A percentile compares a stretch with the other conserved stretches of the same genome.
Evolutionary conservation across 2,329 filamentous ascomycete species (phyloP).

Genomic region (Claviceps spartinae): DNA sequence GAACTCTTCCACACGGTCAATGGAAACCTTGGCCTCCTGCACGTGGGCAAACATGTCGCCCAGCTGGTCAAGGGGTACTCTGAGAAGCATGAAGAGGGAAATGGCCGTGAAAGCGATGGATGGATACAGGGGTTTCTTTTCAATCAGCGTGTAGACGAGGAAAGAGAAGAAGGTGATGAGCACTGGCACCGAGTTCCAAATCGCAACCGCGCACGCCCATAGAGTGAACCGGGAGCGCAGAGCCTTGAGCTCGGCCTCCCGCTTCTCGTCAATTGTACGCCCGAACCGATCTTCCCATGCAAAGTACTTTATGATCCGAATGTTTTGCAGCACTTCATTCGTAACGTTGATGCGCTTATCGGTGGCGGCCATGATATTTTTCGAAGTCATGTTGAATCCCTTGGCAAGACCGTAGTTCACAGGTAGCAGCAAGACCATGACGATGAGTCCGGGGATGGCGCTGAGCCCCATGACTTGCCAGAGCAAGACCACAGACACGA

Average conservation of each 20-base stretch:
- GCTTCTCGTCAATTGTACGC: slow-evolving; percentile 77
- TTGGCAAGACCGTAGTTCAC: slow-evolving; percentile 82
- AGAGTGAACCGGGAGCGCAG: slow-evolving; percentile 74
- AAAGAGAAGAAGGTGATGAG: slow-evolving; percentile 96
- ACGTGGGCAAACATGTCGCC: slow-evolving; percentile 99
- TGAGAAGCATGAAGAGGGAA: slow-evolving; percentile 86
- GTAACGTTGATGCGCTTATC: slow-evolving; percentile 94
- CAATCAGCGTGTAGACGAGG: slow-evolving; percentile 78
- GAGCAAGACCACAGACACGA: slow-evolving; percentile 66
- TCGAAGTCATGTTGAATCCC: slow-evolving; percentile 75
- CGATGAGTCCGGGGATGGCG: slow-evolving; percentile 80
- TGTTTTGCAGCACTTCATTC: slow-evolving; percentile 94
- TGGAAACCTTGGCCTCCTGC: slow-evolving; percentile 90
- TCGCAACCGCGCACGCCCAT: slow-evolving; percentile 81
- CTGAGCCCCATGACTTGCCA: slow-evolving; percentile 86
- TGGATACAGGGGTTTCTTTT: slow-evolving; percentile 77
- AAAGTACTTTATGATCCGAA: slow-evolving; percentile 98
- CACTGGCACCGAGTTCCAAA: slow-evolving; percentile 93
- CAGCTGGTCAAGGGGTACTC: slow-evolving; percentile 86
- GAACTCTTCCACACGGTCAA: slow-evolving; percentile 93
- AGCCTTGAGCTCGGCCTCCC: slow-evolving; percentile 61
- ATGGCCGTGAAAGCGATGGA: slow-evolving; percentile 93
- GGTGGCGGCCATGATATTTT: slow-evolving; percentile 81
- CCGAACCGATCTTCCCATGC: slow-evolving; percentile 93
- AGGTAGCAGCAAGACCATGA: slow-evolving; percentile 81